Conservation (phyloP, 768 basidiomycete species). For the Candolleomyces efflorescens region DNA sequence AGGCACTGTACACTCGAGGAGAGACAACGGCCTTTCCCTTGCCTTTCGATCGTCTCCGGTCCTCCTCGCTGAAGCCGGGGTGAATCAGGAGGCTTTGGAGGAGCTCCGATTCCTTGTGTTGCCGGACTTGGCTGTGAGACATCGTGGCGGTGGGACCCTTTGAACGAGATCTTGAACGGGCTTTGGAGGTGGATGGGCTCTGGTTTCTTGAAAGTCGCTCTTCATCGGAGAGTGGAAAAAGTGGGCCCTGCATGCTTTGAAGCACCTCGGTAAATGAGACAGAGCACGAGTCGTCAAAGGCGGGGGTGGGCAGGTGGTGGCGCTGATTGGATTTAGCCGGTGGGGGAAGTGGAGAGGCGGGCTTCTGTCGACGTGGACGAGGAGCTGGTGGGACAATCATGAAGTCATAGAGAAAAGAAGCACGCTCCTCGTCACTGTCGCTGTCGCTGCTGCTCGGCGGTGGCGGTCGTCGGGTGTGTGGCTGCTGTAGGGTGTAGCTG, state of each 20-base stretch:
- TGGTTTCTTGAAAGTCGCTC: constrained; percentile 16
- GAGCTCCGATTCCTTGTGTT: constrained; percentile 28
- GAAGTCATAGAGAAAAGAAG: constrained; percentile 23
- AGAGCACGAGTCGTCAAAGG: constrained; percentile 32
- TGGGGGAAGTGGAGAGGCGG: constrained; percentile 10
- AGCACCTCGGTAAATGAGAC: constrained; percentile 57
- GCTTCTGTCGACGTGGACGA: constrained; percentile 1
- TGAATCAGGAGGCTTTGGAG: constrained; percentile 40
- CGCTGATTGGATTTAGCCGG: constrained; percentile 21
- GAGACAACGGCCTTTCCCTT: constrained; percentile 14
- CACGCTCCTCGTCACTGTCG: constrained; percentile 5
- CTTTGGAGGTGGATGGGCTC: constrained; percentile 12
- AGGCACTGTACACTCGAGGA: constrained; percentile 9
- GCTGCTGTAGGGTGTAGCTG: constrained; percentile 5
- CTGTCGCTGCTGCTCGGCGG: constrained; percentile 3
- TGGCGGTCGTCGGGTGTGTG: constrained; percentile 3
- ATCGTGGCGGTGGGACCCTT: neutral
- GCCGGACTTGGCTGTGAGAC: constrained; percentile 16
- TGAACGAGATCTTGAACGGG: constrained; percentile 13
- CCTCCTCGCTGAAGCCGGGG: constrained; percentile 38
- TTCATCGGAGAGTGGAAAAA: constrained; percentile 43
- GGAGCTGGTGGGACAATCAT: constrained; percentile 18
- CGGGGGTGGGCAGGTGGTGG: constrained; percentile 15
- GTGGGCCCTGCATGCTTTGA: constrained; percentile 51
- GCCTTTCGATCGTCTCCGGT: constrained; percentile 29